Conservation (phyloP, 2,329 filamentous ascomycete genomes). For the Didymella exigua region DNA sequence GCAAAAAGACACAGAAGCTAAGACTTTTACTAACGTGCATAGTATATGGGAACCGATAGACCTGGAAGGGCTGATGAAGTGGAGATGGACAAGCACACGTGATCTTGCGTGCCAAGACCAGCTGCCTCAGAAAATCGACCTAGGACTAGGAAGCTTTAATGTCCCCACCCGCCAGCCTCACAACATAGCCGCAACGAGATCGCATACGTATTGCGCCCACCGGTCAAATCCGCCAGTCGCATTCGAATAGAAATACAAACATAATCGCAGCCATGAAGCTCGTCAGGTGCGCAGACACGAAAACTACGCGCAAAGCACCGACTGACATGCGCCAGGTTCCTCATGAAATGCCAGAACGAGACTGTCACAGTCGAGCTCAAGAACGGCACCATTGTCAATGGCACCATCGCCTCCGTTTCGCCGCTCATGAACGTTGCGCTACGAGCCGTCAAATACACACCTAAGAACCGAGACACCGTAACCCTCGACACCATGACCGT, state of each 20-base stretch:
- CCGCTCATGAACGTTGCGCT: constrained; percentile 99
- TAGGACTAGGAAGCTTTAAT: constrained; percentile 23
- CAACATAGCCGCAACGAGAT: constrained; percentile 20
- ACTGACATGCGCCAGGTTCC: constrained; percentile 68
- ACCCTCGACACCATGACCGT: constrained; percentile 95
- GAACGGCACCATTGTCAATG: constrained; percentile 96
- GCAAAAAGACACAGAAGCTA: no score
- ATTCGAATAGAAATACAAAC: background rate
- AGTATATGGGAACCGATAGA: no score
- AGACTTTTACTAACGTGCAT: no score
- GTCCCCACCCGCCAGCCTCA: constrained; percentile 29
- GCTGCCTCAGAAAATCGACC: constrained; percentile 31
- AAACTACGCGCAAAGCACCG: constrained; percentile 1
- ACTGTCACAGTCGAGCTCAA: constrained; percentile 98
- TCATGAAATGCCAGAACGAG: constrained; percentile 99
- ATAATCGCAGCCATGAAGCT: constrained; percentile 41
- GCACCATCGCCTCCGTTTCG: constrained; percentile 94
- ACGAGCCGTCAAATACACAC: constrained; percentile 95
- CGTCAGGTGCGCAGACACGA: constrained; percentile 34
- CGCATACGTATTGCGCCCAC: constrained; percentile 2
- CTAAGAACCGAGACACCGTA: constrained; percentile 84
- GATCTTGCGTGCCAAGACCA: constrained; percentile 4
- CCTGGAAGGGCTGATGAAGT: no score
- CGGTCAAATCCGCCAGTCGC: background rate
- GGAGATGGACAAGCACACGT: constrained; percentile 3